Evolutionary conservation across 176 grass and related monocot species (phyloP), one percentile per base, ranked within the genome.

Genomic region (Triticum dicoccoides): DNA sequence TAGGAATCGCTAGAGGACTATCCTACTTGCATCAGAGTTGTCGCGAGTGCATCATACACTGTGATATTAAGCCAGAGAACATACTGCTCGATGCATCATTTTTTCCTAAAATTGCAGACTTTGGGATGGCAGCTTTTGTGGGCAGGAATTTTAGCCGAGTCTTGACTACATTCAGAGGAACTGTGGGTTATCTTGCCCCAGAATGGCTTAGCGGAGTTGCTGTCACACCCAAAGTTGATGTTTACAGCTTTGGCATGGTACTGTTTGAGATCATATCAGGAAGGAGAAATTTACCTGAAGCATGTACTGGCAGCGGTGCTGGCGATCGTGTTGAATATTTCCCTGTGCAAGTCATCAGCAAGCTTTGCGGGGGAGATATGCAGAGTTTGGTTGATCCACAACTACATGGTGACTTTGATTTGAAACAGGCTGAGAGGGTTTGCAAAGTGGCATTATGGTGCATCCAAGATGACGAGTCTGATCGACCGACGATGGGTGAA

Each of bases 161-260:
- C 18, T 21, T 95, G 49, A 92, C 93, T 17, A 86, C 93, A 42
- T 83, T 95, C 23, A 83, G 93, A 88, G 90, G 93, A 76, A 94
- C 89, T 25, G 86, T 75, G 24, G 93, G 93, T 3, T 95, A 95
- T 83, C 87, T 95, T 29, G 93, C 78, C 1, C 93, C 93, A 0
- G 90, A 92, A 81, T 95, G 93, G 93, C 81, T 95, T 41, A 76
- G 78, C 0, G 87, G 90, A 30, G 77, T 59, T 9, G 69, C 90
- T 6, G 61, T 95, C 42, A 92, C 90, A 18, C 25, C 79, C 23
- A 95, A 95, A 71, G 70, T 85, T 25, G 87, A 95, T 81, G 87
- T 95, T 15, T 95, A 94, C 38, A 87, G 80, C 64, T 94, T 89
- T 15, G 89, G 92, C 39, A 87, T 94, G 92, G 88, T 89, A 74